A percentile compares a stretch with the other conserved stretches of the same genome.
These are phyloP conservation scores for Carpinus viminea DNA, from an alignment of 306 rosid genomes.

Conservation along the genomic window DNA sequence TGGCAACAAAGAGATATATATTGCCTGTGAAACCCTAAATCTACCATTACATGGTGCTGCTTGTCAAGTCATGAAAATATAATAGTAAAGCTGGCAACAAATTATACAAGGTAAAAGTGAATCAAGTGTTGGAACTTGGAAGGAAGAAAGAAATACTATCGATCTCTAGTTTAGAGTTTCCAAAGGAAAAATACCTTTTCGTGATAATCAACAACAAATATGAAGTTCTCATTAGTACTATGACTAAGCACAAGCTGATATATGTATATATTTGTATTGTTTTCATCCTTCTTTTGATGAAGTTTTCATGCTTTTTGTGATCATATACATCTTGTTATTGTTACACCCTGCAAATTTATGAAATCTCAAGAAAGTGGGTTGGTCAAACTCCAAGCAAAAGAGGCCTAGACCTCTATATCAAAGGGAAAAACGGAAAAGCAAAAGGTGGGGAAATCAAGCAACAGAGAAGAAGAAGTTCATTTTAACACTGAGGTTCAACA, in stretches of 20 bases:
- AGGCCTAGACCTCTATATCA: conserved; percentile 15
- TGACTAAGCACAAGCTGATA: conserved; percentile 1
- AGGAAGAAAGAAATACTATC: not conserved
- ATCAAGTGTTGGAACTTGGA: not conserved
- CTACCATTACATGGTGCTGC: not conserved
- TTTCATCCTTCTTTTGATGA: not conserved
- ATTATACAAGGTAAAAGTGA: not conserved
- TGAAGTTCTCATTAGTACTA: not conserved
- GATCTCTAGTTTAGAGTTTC: not conserved
- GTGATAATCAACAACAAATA: not conserved
- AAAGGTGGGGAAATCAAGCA: conserved; percentile 15
- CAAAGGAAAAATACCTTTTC: not conserved
- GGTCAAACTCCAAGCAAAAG: conserved; percentile 11
- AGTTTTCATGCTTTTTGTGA: conserved; percentile 22
- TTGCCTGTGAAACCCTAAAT: conserved; percentile 22
- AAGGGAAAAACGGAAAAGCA: not conserved
- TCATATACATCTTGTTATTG: conserved; percentile 17
- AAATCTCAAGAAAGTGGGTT: conserved; percentile 6
- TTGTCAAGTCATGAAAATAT: not conserved
- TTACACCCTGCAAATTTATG: conserved; percentile 31
- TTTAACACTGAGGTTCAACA: conserved; percentile 6
- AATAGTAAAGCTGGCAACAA: not conserved
- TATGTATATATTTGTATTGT: not conserved
- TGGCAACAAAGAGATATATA: not conserved
- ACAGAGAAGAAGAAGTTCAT: conserved; percentile 1